Evolutionary conservation across 345 rosid species (phyloP), one percentile per base, ranked within the genome.

Genomic region (Anacardium occidentale): DNA sequence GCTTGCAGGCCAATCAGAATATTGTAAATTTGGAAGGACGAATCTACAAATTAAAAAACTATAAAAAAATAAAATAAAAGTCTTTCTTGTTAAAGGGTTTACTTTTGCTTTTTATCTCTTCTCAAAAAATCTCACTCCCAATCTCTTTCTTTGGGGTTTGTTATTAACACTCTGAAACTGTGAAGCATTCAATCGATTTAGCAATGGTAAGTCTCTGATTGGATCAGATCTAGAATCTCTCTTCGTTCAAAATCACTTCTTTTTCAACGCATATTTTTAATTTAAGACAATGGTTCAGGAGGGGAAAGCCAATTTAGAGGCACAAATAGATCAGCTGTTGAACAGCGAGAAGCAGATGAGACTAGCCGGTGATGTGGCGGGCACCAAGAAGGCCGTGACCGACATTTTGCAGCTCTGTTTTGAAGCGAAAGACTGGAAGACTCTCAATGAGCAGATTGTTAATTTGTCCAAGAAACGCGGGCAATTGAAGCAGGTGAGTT

Each of bases 271-370:
- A 12, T 11, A 25, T 10, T 32, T 20, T 29, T 50, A 37, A 51
- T 15, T 66, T 62, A 20, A 13, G 42, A 1, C 29, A 18, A 65
- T 48, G 10, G 66, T 76, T 37, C 85, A 90, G 91, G 97, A 81
- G 60, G 84, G 76, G 11, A 80, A 75, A 24, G 74, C 76, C 45
- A 76, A 83, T 54, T 72, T 91, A 71, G 93, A 85, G 77, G 73
- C 88, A 40, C 79, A 83, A 57, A 86, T 94, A 53, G 98, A 91
- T 76, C 87, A 85, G 64, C 82, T 91, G 56, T 80, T 89, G 77
- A 85, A 85, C 67, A 90, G 80, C 13, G 97, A 91, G 90, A 92
- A 94, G 86, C 97, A 87, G 77, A 85, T 83, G 97, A 86, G 97
- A 68, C 76, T 85, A 3, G 90, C 92, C 57, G 91, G 91, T 20